Evolutionary conservation across 2,329 filamentous ascomycete genomes (phyloP), one percentile per base, ranked within the genome.

Genomic region (Tympanopsis confertula): DNA sequence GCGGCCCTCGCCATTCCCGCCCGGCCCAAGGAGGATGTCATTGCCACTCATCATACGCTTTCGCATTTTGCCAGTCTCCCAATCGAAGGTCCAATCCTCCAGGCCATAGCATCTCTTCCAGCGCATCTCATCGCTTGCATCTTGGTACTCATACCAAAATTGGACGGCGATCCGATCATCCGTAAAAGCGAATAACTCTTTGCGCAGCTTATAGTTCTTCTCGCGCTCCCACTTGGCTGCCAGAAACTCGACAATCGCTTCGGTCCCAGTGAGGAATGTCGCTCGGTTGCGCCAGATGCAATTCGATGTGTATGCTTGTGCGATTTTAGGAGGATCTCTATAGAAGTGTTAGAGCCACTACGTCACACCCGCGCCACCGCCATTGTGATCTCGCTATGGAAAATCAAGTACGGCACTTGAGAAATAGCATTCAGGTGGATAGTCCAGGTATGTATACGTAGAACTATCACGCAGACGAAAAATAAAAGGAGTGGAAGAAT

Each of bases 261-360:
- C 69, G 1, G 76, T 78, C 2, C 86, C 86, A 10, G 61, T 58
- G 35, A 93, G 52, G 55, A 94, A 93, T 1, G 58, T 62, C 45
- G 69, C 68, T 4, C 86, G 73, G 56, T 93, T 93, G 28, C 86
- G 74, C 86, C 86, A 94, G 54, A 88, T 76, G 38, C 74, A 79
- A 53, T 84, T 74, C 0, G 72, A 59, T 0, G 84, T 91, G 53
- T 94, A 94, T 1, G 76, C 82, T 48, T 77, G 68, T 37, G 82
- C 76, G 20, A 91, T 69, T 1, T 58, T 59, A 3, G 66, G 59
- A 0, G 84, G 82, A 42, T 85, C 65, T 49, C 80, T 86, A 42
- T 3, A 5, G 22, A 19, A 22, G 14, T 5, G 33, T 4, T 5
- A 3, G 5, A 5, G 18, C 36, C 26, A 19, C 20, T 7, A 12